A percentile compares a stretch with the other conserved stretches of the same genome.
Conservation (phyloP, 495 filamentous ascomycete genomes). For the Neurospora intermedia region DNA sequence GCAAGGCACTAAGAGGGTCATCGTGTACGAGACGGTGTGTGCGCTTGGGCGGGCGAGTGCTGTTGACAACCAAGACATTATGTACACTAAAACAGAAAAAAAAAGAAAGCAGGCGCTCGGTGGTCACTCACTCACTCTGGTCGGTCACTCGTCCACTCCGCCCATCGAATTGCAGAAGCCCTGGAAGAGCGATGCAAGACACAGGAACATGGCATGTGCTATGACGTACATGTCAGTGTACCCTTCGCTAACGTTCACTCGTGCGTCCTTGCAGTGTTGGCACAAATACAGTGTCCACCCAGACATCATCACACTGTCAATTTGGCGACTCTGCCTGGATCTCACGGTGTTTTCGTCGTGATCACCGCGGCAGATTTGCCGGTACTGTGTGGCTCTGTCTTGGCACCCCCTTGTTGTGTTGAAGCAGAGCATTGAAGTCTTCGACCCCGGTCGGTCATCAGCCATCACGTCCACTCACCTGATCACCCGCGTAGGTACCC, state of each 20-base stretch:
- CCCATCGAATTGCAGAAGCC: neutral
- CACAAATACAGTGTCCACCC: neutral
- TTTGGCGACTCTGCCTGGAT: neutral
- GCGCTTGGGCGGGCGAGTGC: too few species aligned
- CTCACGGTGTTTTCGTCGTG: neutral
- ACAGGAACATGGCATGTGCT: neutral
- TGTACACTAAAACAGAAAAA: neutral
- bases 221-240: neutral
- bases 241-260: neutral
- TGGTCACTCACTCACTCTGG: neutral
- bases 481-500: neutral
- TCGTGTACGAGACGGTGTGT: neutral
- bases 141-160: neutral
- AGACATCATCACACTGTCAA: neutral
- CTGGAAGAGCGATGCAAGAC: neutral
- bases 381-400: neutral
- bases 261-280: neutral
- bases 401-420: neutral
- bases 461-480: neutral
- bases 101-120: neutral
- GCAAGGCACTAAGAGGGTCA: neutral
- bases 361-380: neutral
- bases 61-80: neutral
- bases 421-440: neutral
- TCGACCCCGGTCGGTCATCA: neutral